Evolutionary conservation across 2,329 filamentous ascomycete genomes (phyloP), one percentile per base, ranked within the genome.

Genomic region (Epichloe sylvatica): DNA sequence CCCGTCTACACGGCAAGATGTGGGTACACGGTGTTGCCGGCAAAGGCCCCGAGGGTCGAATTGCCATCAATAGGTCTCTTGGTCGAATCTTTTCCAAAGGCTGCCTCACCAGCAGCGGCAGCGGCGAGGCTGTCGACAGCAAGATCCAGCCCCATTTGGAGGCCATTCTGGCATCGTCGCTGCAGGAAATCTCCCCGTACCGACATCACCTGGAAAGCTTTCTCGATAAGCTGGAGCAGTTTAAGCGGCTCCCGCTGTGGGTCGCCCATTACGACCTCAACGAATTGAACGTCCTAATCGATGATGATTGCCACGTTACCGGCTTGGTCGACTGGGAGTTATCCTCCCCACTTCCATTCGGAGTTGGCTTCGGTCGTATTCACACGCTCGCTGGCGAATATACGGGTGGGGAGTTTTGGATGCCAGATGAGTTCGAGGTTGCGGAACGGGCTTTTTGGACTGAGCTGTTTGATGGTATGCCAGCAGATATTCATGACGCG

Each of bases 391-490:
- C 56, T 17, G 59, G 57, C 21, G 54, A 58, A 52, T 58, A 52
- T 37, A 53, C 51, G 3, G 51, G 46, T 5, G 58, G 59, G 1
- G 54, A 60, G 55, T 60, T 62, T 41, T 57, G 52, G 50, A 55
- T 58, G 53, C 55, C 57, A 1, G 56, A 57, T 33, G 55, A 59
- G 25, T 62, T 60, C 40, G 59, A 59, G 50, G 50, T 45, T 40
- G 57, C 59, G 23, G 59, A 60, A 53, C 45, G 53, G 37, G 57
- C 21, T 17, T 59, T 64, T 49, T 62, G 58, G 60, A 45, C 48
- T 35, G 53, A 53, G 36, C 40, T 62, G 33, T 57, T 62, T 30
- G 41, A 50, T 37, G 59, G 56, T 12, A 64, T 59, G 56, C 42
- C 58, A 2, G 21, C 44, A 25, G 40, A 59, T 47, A 53, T 53